A percentile compares a stretch with the other conserved stretches of the same genome.
phyloP scores from a whole-genome alignment of 2,329 filamentous ascomycete species.

The Aspergillus arachidicola region DNA sequence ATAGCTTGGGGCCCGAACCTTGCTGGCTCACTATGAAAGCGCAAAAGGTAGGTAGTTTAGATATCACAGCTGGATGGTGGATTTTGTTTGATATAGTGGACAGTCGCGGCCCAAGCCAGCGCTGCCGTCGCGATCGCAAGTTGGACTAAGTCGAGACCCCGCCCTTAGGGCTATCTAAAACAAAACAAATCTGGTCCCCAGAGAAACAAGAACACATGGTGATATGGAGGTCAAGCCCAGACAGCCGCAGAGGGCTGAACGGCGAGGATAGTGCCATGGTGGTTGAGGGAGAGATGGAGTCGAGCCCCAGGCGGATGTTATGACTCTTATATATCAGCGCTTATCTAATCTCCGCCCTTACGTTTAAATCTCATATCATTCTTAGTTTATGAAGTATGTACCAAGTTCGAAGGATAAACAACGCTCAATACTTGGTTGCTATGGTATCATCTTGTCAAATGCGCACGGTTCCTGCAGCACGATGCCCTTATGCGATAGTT shows the following conservation, averaged over 20 bases:
- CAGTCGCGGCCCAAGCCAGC: constrained; percentile 21
- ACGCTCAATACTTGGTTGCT: neutral
- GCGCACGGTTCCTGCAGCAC: neutral
- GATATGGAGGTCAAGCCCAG: constrained; percentile 3
- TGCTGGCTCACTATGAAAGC: no score
- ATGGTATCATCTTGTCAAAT: neutral
- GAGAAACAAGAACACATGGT: constrained; percentile 10
- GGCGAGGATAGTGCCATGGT: constrained; percentile 25
- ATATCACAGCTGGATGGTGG: neutral
- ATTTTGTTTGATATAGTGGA: constrained; percentile 4
- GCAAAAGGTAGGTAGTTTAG: neutral
- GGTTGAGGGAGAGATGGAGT: constrained; percentile 15
- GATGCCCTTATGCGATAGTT: neutral
- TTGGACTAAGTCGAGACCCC: constrained; percentile 34
- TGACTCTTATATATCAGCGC: constrained; percentile 10
- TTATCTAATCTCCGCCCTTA: constrained; percentile 24
- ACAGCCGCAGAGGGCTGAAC: constrained; percentile 24
- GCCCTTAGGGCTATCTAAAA: constrained; percentile 33
- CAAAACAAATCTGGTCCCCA: constrained; percentile 8
- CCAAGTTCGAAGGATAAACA: neutral
- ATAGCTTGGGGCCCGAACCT: neutral
- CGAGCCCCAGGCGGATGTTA: neutral
- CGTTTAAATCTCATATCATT: neutral
- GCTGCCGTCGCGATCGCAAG: constrained; percentile 20
- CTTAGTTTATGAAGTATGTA: neutral